A percentile compares a stretch with the other conserved stretches of the same genome.
Evolutionary conservation across 495 filamentous ascomycete species (phyloP).

Genomic region (Penicillium herquei): DNA sequence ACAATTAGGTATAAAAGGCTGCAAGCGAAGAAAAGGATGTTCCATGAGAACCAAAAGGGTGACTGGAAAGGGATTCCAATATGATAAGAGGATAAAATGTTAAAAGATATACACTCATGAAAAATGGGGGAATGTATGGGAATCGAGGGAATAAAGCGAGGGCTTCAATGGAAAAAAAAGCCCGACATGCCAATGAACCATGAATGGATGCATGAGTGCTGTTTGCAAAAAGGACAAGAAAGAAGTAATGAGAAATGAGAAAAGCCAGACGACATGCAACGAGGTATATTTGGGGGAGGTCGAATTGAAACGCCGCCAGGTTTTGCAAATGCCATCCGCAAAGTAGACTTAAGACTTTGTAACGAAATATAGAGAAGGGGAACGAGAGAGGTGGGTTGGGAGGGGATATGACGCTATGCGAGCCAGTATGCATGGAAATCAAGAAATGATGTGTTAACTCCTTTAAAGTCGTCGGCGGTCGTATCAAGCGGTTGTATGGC

Average conservation of each 20-base stretch:
- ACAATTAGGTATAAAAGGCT: conserved; percentile 18
- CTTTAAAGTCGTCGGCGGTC: conserved; percentile 26
- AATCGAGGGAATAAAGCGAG: conserved; percentile 13
- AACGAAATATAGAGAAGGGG: conserved; percentile 22
- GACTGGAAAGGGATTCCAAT: neutral
- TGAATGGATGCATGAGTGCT: conserved; percentile 6
- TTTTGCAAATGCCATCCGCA: conserved; percentile 46
- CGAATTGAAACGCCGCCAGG: conserved; percentile 43
- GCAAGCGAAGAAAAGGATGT: neutral
- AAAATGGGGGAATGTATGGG: conserved; percentile 30
- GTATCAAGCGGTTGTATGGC: conserved; percentile 65
- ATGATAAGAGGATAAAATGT: conserved; percentile 10
- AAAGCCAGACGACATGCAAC: conserved; percentile 34
- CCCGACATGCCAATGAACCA: conserved; percentile 7
- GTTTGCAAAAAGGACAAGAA: neutral
- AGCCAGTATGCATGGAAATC: conserved; percentile 45
- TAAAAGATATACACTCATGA: conserved; percentile 33
- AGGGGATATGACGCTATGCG: conserved; percentile 45
- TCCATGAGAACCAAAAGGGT: neutral
- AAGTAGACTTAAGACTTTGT: conserved; percentile 32
- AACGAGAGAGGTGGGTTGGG: conserved; percentile 16
- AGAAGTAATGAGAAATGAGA: conserved; percentile 10
- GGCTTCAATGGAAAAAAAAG: conserved; percentile 14
- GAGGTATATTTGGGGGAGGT: conserved; percentile 41
- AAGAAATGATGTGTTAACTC: conserved; percentile 20